Evolutionary conservation across 2,329 filamentous ascomycete genomes (phyloP).

Genomic region (Lizonia empirigonia): DNA sequence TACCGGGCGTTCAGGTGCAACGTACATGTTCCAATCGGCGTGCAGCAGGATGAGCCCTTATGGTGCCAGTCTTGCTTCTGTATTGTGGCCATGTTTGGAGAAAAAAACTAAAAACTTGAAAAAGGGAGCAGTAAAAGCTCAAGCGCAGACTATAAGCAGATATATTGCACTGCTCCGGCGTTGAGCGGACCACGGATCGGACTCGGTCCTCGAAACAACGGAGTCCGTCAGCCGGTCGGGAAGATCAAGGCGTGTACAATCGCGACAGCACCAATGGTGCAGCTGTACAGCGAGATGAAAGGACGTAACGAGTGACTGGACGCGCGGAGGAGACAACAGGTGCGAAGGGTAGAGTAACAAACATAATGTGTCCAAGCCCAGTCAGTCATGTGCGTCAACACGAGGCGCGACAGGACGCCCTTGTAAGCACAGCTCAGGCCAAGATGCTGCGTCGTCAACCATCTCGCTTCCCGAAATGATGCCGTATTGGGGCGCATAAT

Average conservation of each 20-base stretch:
- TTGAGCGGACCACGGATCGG: conserved; percentile 7
- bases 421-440: conserved; percentile 2
- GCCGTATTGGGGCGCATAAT: not conserved
- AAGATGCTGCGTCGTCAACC: not conserved
- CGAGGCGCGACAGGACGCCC: not conserved
- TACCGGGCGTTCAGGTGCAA: not conserved
- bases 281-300: not conserved
- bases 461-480: conserved; percentile 4
- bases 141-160: not conserved
- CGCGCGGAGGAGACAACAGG: not conserved
- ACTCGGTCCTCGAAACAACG: not conserved
- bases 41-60: conserved; percentile 37
- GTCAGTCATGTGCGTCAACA: not conserved
- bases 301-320: not conserved
- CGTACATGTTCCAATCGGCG: conserved; percentile 38
- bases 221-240: not conserved
- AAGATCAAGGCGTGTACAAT: not conserved
- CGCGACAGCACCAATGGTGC: not conserved
- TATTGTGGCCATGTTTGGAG: conserved; percentile 25
- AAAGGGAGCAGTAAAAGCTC: not conserved
- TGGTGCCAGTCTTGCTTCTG: conserved; percentile 40
- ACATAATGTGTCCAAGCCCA: not conserved
- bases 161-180: not conserved
- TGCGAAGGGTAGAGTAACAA: not conserved
- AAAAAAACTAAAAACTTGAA: not conserved